Conservation (phyloP, 2,329 filamentous ascomycete species). For the Pseudogymnoascus sp. region DNA sequence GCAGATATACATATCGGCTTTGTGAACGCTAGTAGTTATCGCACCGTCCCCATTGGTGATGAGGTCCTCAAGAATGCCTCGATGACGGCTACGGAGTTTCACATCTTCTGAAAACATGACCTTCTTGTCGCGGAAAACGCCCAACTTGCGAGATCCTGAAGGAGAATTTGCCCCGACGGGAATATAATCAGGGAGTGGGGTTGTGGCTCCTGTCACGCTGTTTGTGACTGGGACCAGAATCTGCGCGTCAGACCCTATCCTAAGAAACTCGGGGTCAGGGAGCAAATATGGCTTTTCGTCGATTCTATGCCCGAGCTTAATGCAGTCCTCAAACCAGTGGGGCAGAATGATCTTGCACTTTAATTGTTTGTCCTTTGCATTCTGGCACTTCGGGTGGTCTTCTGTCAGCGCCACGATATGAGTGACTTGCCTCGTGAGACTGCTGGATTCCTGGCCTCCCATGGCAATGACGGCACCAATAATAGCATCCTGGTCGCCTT, state of each 20-base stretch:
- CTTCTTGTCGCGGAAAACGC: conserved; percentile 69
- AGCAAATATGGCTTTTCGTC: conserved; percentile 79
- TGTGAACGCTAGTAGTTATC: conserved; percentile 55
- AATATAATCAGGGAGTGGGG: conserved; percentile 34
- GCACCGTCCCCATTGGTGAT: conserved; percentile 64
- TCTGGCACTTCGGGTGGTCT: conserved; percentile 62
- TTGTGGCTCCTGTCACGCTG: conserved; percentile 61
- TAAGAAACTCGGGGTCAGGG: conserved; percentile 79
- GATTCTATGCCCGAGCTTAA: conserved; percentile 86
- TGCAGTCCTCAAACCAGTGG: conserved; percentile 97
- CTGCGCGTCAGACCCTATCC: conserved; percentile 45
- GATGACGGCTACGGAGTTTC: conserved; percentile 57
- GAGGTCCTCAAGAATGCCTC: conserved; percentile 59
- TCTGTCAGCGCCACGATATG: conserved; percentile 79
- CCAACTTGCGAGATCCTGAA: conserved; percentile 46
- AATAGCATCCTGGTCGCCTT: conserved; percentile 84
- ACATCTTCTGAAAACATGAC: conserved; percentile 73
- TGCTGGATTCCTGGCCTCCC: conserved; percentile 71
- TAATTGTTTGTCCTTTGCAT: conserved; percentile 55
- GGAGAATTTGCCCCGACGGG: conserved; percentile 37
- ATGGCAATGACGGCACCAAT: conserved; percentile 81
- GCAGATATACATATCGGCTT: conserved; percentile 78
- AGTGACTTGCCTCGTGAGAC: conserved; percentile 67
- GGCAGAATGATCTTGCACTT: conserved; percentile 80
- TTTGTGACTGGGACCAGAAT: conserved; percentile 49